Percentiles rank a stretch among this genome's conserved stretches.
phyloP scores from a whole-genome alignment of 2,329 filamentous ascomycete genomes.

The Neonectria sp. region DNA sequence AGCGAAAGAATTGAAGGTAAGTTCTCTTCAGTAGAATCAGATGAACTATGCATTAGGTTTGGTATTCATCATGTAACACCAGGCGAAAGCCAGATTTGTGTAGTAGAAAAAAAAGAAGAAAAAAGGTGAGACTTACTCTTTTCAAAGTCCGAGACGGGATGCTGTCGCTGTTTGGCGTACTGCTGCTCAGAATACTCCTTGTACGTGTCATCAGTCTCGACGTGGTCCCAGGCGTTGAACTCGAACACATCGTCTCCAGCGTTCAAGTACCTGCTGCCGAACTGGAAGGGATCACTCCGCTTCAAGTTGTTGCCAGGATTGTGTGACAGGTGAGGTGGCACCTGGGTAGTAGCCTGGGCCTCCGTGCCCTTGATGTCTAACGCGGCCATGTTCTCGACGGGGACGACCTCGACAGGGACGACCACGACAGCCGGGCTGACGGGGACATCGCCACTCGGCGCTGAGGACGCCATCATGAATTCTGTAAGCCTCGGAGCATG shows the following conservation, averaged over 20 bases:
- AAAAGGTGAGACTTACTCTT: constrained; percentile 71
- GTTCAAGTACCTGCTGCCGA: constrained; percentile 89
- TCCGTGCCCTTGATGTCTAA: constrained; percentile 46
- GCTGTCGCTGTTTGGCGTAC: constrained; percentile 85
- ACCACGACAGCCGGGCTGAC: constrained; percentile 37
- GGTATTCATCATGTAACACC: constrained; percentile 71
- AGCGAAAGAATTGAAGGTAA: constrained; percentile 77
- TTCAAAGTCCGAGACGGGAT: constrained; percentile 94
- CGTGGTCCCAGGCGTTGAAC: constrained; percentile 99
- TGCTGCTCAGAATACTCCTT: constrained; percentile 88
- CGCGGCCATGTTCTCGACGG: constrained; percentile 43
- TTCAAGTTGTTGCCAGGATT: constrained; percentile 83
- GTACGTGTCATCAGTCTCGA: constrained; percentile 92
- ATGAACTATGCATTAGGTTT: constrained; percentile 78
- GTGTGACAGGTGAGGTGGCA: constrained; percentile 78
- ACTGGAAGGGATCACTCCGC: constrained; percentile 93
- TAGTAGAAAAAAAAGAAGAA: constrained; percentile 12
- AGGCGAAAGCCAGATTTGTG: constrained; percentile 12
- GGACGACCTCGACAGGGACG: constrained; percentile 34
- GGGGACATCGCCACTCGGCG: constrained; percentile 43
- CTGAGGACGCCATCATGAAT: constrained; percentile 44
- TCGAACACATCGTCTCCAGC: constrained; percentile 93
- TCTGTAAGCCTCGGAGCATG: constrained; percentile 38
- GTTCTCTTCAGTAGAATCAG: constrained; percentile 76
- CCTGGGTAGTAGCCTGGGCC: constrained; percentile 35